phyloP scores from a whole-genome alignment of 306 rosid genomes.

The Biancaea sappan region DNA sequence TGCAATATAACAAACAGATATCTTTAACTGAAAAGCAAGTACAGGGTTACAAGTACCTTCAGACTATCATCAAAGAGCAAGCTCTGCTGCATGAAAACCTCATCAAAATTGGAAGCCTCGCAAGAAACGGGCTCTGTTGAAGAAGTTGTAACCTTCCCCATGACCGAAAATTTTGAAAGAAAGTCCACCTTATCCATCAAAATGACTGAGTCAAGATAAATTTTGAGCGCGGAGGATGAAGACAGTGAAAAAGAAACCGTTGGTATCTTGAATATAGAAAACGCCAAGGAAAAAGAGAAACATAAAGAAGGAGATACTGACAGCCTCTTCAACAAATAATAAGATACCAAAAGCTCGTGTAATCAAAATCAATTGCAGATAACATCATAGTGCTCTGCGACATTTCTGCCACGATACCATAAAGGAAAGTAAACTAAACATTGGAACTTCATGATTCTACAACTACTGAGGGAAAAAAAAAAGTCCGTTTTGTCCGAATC shows the following conservation, averaged over 20 bases:
- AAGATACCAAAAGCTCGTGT: constrained; percentile 5
- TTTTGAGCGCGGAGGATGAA: not conserved
- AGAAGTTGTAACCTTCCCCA: constrained; percentile 53
- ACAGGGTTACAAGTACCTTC: constrained; percentile 46
- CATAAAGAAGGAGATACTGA: constrained; percentile 31
- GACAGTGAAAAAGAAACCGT: constrained; percentile 8
- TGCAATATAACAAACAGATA: not conserved
- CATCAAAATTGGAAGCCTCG: constrained; percentile 72
- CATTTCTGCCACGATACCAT: not conserved
- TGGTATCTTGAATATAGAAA: not conserved
- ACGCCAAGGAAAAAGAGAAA: constrained; percentile 3
- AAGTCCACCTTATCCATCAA: constrained; percentile 32
- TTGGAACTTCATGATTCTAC: not conserved
- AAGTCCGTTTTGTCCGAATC: constrained; percentile 3
- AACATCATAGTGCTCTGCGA: not conserved
- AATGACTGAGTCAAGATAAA: constrained; percentile 9
- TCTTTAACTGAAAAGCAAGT: not conserved
- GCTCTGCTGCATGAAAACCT: constrained; percentile 86
- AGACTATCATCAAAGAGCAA: constrained; percentile 78
- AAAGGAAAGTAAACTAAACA: not conserved
- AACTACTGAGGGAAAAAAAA: not conserved
- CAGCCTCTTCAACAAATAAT: not conserved
- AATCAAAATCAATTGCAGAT: constrained; percentile 1
- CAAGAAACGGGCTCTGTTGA: constrained; percentile 41
- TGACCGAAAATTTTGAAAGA: constrained; percentile 32